Base-by-base conservation (phyloP, 345 rosid genomes). In the Rhizophora mangle region DNA sequence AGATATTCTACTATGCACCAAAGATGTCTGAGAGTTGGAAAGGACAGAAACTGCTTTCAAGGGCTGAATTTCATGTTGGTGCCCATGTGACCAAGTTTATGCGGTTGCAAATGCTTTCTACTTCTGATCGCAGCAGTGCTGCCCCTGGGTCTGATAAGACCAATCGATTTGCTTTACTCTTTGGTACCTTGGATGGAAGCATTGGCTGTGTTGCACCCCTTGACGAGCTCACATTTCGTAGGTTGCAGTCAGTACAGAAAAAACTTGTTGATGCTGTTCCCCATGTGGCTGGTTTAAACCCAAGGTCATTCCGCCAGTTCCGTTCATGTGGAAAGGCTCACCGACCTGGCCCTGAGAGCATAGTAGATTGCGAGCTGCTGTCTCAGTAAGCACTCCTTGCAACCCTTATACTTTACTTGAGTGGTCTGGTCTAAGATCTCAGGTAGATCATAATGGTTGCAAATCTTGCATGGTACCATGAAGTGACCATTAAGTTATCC, bases 21-120 rank as follows among this genome's bases (percentile, higher is more conserved):
- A 95, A 92, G 87, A 86, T 88, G 87, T 83, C 92, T 0, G 99
- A 95, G 85, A 95, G 97, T 74, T 92, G 97, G 99, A 95, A 92
- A 71, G 97, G 99, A 59, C 96, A 86, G 80, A 95, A 95, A 81
- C 93, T 95, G 81, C 97, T 95, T 46, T 84, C 96, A 24, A 90
- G 96, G 83, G 96, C 91, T 2, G 97, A 95, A 74, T 92, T 95
- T 85, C 99, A 95, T 64, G 89, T 85, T 0, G 96, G 97, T 61
- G 88, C 99, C 64, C 96, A 86, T 69, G 88, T 95, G 67, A 83
- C 96, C 26, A 95, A 90, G 83, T 95, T 95, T 86, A 76, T 88
- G 77, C 85, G 99, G 75, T 76, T 95, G 74, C 93, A 89, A 79
- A 95, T 92, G 96, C 96, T 95, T 81, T 77, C 88, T 30, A 71